phyloP scores from a whole-genome alignment of 140 eudicot species.

The Bidens hawaiensis region DNA sequence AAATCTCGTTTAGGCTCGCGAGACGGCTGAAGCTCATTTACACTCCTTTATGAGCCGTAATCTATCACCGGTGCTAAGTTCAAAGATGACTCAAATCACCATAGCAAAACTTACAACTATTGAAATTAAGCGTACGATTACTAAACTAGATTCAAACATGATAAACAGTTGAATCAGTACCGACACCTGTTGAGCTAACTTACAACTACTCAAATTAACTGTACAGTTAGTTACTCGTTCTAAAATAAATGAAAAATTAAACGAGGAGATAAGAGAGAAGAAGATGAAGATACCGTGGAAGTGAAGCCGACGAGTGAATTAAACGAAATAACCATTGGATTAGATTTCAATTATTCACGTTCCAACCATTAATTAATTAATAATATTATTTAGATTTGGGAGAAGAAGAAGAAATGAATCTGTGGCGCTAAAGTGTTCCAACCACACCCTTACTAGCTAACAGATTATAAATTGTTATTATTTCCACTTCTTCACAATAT shows the following conservation, averaged over 20 bases:
- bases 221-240: neutral
- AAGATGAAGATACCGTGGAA: conserved; percentile 31
- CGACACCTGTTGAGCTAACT: neutral
- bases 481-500: neutral
- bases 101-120: too few relatives aligned
- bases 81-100: too few relatives aligned
- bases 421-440: conserved; percentile 37
- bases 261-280: neutral
- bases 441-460: conserved; percentile 14
- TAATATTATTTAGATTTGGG: neutral
- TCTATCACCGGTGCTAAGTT: too few relatives aligned
- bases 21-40: too few relatives aligned
- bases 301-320: conserved; percentile 51
- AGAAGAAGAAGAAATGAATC: conserved; percentile 15
- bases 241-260: neutral
- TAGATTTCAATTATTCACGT: conserved; percentile 21
- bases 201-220: neutral
- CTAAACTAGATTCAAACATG: neutral
- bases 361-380: conserved; percentile 35
- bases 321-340: conserved; percentile 52
- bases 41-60: too few relatives aligned
- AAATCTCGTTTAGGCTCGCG: too few relatives aligned
- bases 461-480: neutral
- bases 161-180: neutral
- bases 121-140: neutral